These are phyloP conservation scores for Hirschioporus abietinus DNA, from an alignment of 768 basidiomycete genomes.

Conservation along the genomic window DNA sequence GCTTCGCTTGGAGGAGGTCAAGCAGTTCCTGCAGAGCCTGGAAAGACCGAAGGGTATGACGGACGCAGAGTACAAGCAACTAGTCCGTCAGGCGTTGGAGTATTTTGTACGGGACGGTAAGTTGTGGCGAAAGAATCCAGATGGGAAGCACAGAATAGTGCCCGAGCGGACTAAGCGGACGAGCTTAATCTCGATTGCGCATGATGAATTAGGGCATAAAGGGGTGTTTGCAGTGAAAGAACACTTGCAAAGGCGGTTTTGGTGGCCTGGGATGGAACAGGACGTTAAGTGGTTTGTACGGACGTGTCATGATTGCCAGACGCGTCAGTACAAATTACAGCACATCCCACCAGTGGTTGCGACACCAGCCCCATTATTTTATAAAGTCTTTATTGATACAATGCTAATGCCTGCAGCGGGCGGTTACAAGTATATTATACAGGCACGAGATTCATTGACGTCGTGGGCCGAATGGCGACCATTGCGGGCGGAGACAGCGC, in stretches of 20 bases:
- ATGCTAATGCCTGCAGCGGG: slow-evolving; percentile 13
- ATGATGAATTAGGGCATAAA: slow-evolving; percentile 18
- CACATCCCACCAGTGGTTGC: slow-evolving; percentile 16
- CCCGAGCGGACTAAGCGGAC: slow-evolving; percentile 8
- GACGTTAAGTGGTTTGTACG: slow-evolving; percentile 27
- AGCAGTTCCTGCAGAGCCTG: not conserved
- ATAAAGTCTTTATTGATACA: slow-evolving; percentile 8
- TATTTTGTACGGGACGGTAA: slow-evolving; percentile 4
- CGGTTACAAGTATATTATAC: slow-evolving; percentile 25
- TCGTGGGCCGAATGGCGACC: slow-evolving; percentile 16
- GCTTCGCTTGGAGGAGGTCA: not conserved
- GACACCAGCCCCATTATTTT: slow-evolving; percentile 21
- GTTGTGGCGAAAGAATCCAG: slow-evolving; percentile 13
- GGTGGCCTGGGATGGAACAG: slow-evolving; percentile 24
- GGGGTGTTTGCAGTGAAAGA: slow-evolving; percentile 15
- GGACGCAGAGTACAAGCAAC: not conserved
- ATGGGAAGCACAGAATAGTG: slow-evolving; percentile 17
- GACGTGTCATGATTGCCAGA: slow-evolving; percentile 11
- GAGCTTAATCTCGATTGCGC: slow-evolving; percentile 12
- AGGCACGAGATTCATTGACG: slow-evolving; percentile 21
- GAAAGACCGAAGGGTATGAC: not conserved
- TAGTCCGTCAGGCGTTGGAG: slow-evolving; percentile 10
- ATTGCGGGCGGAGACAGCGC: slow-evolving; percentile 17
- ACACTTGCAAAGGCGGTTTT: slow-evolving; percentile 18
- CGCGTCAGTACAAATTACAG: not conserved